Evolutionary conservation across 345 rosid species (phyloP).

Genomic region (Hibiscus tridactylites): DNA sequence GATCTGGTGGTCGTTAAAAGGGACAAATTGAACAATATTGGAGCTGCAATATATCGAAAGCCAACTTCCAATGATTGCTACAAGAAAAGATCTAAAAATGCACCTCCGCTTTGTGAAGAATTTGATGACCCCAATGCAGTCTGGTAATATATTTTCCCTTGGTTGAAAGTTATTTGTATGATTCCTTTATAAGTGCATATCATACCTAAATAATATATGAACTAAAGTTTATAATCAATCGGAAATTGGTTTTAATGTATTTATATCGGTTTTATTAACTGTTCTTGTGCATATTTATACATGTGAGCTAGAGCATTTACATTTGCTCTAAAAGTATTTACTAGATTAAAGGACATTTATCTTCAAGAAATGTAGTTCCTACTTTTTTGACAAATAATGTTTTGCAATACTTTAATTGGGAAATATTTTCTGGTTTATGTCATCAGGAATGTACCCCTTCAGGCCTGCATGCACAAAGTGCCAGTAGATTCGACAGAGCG

Average conservation of each 20-base stretch:
- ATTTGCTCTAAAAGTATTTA: not conserved
- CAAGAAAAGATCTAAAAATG: conserved; percentile 37
- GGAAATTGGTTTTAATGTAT: not conserved
- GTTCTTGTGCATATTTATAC: not conserved
- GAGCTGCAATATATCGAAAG: conserved; percentile 62
- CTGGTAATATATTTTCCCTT: conserved; percentile 36
- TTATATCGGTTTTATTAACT: not conserved
- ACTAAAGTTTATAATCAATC: not conserved
- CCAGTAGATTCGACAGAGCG: conserved; percentile 39
- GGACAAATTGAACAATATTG: conserved; percentile 51
- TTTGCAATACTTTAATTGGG: not conserved
- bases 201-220: not conserved
- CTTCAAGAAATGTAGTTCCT: not conserved
- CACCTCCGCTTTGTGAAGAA: conserved; percentile 60
- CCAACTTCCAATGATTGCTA: conserved; percentile 61
- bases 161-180: not conserved
- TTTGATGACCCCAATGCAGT: conserved; percentile 69
- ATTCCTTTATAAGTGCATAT: not conserved
- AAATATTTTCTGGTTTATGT: conserved; percentile 4
- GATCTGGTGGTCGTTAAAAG: conserved; percentile 42
- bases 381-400: not conserved
- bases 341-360: not conserved
- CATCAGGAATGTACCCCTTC: conserved; percentile 65
- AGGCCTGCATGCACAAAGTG: conserved; percentile 76
- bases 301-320: not conserved